phyloP scores from a whole-genome alignment of 176 grass and related monocot genomes.

The Oryza longistaminata region DNA sequence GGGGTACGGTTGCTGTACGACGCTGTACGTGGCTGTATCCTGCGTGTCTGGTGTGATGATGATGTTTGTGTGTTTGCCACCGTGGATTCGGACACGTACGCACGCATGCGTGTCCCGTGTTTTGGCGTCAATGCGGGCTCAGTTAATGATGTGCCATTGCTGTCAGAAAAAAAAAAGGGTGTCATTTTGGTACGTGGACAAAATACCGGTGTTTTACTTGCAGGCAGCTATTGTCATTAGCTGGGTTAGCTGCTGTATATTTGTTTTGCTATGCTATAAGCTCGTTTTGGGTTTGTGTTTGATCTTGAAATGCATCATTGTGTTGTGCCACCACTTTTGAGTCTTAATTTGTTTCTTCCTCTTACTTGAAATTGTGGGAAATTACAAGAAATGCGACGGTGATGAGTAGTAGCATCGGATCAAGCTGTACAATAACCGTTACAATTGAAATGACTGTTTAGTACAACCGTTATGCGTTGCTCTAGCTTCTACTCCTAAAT shows the following conservation, averaged over 20 bases:
- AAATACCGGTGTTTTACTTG: background rate
- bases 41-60: background rate
- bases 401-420: no score
- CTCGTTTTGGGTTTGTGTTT: background rate
- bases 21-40: no score
- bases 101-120: background rate
- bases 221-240: background rate
- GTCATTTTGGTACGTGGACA: background rate
- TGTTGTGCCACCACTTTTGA: no score
- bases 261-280: background rate
- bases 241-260: no score
- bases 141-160: background rate
- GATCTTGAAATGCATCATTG: background rate
- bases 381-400: background rate
- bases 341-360: background rate
- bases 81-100: background rate
- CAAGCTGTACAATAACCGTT: background rate
- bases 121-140: background rate
- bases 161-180: background rate
- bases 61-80: background rate
- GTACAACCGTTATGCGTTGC: background rate
- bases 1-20: no score
- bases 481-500: no score
- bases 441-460: background rate
- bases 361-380: background rate